phyloP scores from a whole-genome alignment of 495 filamentous ascomycete genomes.

The Lepidopterella palustris region DNA sequence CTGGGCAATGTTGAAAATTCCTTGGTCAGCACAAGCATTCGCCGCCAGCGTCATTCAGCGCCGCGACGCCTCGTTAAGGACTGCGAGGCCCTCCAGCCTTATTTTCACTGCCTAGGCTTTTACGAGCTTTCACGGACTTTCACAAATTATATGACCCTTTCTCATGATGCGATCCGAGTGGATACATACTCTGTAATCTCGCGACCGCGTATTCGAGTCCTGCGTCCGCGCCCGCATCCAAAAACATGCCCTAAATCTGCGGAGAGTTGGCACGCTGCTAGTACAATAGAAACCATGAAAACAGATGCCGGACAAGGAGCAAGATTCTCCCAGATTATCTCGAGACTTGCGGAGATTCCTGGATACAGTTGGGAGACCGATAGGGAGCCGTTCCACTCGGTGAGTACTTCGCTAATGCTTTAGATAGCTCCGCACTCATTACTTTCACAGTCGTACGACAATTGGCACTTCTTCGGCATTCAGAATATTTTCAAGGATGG shows the following conservation, averaged over 20 bases:
- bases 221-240: not conserved
- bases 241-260: not conserved
- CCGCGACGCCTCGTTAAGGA: not conserved
- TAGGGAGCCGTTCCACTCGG: conserved; percentile 27
- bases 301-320: conserved; percentile 1
- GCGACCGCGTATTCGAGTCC: not conserved
- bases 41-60: not conserved
- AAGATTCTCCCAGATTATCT: conserved; percentile 18
- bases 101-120: not conserved
- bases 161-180: not conserved
- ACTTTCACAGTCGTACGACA: conserved; percentile 31
- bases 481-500: conserved; percentile 20
- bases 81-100: not conserved
- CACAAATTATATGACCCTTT: too few relatives aligned
- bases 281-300: conserved; percentile 11
- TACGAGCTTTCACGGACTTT: not conserved
- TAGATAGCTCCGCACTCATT: not conserved
- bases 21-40: not conserved
- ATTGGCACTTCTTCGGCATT: conserved; percentile 38
- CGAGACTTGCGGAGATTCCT: conserved; percentile 25
- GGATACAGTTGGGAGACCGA: conserved; percentile 28
- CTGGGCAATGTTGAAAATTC: not conserved
- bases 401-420: not conserved
- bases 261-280: not conserved
- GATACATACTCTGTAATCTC: not conserved